Evolutionary conservation across 2,329 filamentous ascomycete genomes (phyloP).

Genomic region (Cladorrhinum sp.): DNA sequence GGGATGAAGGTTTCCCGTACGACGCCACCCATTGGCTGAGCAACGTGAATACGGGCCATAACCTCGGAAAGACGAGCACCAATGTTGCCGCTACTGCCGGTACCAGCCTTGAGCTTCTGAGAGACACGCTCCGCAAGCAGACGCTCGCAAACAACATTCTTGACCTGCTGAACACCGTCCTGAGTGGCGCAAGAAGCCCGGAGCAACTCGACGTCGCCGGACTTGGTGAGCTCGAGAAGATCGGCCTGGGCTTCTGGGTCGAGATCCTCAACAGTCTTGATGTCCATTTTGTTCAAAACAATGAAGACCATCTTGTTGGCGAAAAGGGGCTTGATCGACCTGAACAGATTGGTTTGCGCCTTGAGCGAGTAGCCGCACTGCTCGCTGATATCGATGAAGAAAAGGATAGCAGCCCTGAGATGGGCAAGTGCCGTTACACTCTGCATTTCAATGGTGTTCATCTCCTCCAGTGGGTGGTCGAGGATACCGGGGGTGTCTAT

Average conservation of each 20-base stretch:
- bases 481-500: conserved; percentile 99
- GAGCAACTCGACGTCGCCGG: conserved; percentile 86
- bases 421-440: conserved; percentile 97
- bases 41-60: conserved; percentile 92
- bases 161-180: conserved; percentile 90
- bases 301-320: conserved; percentile 96
- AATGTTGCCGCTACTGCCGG: conserved; percentile 69
- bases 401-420: conserved; percentile 83
- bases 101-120: conserved; percentile 93
- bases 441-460: conserved; percentile 99
- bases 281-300: conserved; percentile 97
- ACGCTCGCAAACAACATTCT: conserved; percentile 91
- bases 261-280: conserved; percentile 82
- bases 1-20: conserved; percentile 82
- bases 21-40: conserved; percentile 81
- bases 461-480: conserved; percentile 96
- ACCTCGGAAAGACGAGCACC: conserved; percentile 85
- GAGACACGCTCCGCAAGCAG: conserved; percentile 89
- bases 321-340: conserved; percentile 94
- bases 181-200: conserved; percentile 93
- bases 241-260: conserved; percentile 74
- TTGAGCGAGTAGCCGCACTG: conserved; percentile 93
- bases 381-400: conserved; percentile 52
- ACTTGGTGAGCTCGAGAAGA: conserved; percentile 75
- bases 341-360: conserved; percentile 91